These are phyloP conservation scores for Globisporangium nagaii DNA, from an alignment of 352 stramenopile species.

Conservation along the genomic window DNA sequence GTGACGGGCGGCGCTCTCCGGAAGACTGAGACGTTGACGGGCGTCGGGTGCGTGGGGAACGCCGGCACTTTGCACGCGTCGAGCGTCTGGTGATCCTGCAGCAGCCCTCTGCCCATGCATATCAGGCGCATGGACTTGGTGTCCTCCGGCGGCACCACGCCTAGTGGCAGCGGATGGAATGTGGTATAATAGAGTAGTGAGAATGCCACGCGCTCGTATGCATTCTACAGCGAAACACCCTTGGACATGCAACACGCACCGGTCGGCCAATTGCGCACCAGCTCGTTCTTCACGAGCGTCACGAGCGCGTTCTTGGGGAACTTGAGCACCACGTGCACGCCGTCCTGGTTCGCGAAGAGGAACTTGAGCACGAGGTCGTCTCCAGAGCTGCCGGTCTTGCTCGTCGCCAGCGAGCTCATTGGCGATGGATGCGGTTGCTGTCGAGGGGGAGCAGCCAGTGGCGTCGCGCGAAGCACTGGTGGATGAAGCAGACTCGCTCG, in stretches of 20 bases:
- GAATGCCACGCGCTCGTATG: too few relatives aligned
- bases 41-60: constrained; percentile 93
- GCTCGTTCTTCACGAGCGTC: constrained; percentile 52
- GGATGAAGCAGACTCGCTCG: background rate
- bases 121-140: constrained; percentile 85
- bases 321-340: constrained; percentile 54
- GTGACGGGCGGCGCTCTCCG: constrained; percentile 26
- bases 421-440: background rate
- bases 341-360: constrained; percentile 82
- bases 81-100: constrained; percentile 89
- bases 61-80: constrained; percentile 75
- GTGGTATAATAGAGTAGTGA: too few relatives aligned
- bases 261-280: constrained; percentile 65
- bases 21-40: constrained; percentile 91
- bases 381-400: constrained; percentile 28
- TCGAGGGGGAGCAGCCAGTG: too few relatives aligned
- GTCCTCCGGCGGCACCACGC: constrained; percentile 38
- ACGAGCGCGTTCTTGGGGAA: constrained; percentile 48
- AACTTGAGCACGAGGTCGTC: constrained; percentile 74
- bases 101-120: constrained; percentile 92
- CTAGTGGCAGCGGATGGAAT: too few relatives aligned
- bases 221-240: too few relatives aligned
- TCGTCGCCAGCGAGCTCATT: constrained; percentile 9
- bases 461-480: background rate
- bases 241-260: too few relatives aligned